Conservation (phyloP, 2,329 filamentous ascomycete species). For the Penicillium thymicola region DNA sequence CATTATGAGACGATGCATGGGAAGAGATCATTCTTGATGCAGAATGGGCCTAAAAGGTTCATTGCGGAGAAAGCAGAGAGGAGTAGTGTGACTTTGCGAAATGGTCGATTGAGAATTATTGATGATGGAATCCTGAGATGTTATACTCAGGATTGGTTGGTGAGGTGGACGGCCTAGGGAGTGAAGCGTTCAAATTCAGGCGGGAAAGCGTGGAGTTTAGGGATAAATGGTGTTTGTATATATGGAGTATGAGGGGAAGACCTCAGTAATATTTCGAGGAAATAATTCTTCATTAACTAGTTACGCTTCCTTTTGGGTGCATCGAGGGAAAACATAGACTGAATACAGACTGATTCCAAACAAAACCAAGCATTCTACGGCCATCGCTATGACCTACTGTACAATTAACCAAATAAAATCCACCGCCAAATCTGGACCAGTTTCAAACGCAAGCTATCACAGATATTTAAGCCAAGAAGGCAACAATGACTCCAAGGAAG, state of each 20-base stretch:
- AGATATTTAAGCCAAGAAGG: not conserved
- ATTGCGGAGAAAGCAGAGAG: conserved; percentile 28
- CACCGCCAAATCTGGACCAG: not conserved
- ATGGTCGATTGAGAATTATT: conserved; percentile 27
- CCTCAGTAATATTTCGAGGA: not conserved
- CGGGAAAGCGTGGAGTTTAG: too few species aligned
- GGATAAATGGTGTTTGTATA: not conserved
- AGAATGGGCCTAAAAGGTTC: conserved; percentile 16
- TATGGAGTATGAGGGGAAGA: not conserved
- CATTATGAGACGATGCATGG: conserved; percentile 32
- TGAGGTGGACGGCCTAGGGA: conserved; percentile 20
- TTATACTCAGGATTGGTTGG: conserved; percentile 31
- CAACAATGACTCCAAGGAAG: not conserved
- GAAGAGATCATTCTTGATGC: not conserved
- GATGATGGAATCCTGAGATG: conserved; percentile 32
- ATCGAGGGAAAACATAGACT: not conserved
- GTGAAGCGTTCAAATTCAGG: not conserved
- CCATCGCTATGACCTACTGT: not conserved
- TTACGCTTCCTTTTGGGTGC: not conserved
- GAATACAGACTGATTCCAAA: not conserved
- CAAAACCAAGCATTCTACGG: not conserved
- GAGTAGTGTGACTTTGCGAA: conserved; percentile 28
- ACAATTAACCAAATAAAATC: not conserved
- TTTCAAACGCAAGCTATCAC: not conserved
- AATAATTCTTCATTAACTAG: not conserved